Conservation (phyloP, 2,329 filamentous ascomycete genomes). For the Ustulina deusta region DNA sequence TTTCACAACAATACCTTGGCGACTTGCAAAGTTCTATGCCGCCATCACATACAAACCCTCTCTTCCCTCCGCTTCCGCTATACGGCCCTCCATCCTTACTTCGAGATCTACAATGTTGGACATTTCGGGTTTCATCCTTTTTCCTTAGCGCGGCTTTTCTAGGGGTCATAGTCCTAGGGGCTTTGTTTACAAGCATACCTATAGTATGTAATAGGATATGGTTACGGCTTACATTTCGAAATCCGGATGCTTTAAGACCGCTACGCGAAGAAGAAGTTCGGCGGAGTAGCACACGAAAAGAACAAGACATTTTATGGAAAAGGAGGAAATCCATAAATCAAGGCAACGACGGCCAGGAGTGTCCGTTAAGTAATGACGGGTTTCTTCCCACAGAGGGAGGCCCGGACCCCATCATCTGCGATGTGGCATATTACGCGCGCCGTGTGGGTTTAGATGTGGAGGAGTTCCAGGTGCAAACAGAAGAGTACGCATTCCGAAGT, state of each 20-base stretch:
- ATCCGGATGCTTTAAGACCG: slow-evolving; percentile 71
- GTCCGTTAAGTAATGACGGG: slow-evolving; percentile 59
- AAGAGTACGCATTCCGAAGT: slow-evolving; percentile 64
- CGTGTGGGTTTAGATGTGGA: slow-evolving; percentile 90
- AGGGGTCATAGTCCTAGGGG: slow-evolving; percentile 78
- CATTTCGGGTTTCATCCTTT: slow-evolving; percentile 76
- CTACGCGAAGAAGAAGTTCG: slow-evolving; percentile 80
- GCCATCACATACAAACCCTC: slow-evolving; percentile 77
- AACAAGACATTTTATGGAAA: slow-evolving; percentile 73
- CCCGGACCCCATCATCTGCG: slow-evolving; percentile 79
- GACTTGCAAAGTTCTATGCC: slow-evolving; percentile 64
- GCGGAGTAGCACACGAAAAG: slow-evolving; percentile 65
- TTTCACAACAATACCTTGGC: slow-evolving; percentile 59
- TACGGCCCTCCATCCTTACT: slow-evolving; percentile 80
- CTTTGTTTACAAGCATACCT: slow-evolving; percentile 75
- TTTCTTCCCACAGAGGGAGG: slow-evolving; percentile 84
- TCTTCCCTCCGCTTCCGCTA: slow-evolving; percentile 86
- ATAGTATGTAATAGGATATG: slow-evolving; percentile 61
- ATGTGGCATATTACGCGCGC: slow-evolving; percentile 87
- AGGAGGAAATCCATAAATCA: slow-evolving; percentile 55
- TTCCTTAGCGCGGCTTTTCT: slow-evolving; percentile 84
- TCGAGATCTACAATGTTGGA: slow-evolving; percentile 73
- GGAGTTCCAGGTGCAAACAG: slow-evolving; percentile 85
- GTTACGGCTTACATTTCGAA: slow-evolving; percentile 66
- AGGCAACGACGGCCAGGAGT: slow-evolving; percentile 58